These are phyloP conservation scores for Scalesia atractyloides DNA, from an alignment of 129 eudicot species.

Conservation along the genomic window DNA sequence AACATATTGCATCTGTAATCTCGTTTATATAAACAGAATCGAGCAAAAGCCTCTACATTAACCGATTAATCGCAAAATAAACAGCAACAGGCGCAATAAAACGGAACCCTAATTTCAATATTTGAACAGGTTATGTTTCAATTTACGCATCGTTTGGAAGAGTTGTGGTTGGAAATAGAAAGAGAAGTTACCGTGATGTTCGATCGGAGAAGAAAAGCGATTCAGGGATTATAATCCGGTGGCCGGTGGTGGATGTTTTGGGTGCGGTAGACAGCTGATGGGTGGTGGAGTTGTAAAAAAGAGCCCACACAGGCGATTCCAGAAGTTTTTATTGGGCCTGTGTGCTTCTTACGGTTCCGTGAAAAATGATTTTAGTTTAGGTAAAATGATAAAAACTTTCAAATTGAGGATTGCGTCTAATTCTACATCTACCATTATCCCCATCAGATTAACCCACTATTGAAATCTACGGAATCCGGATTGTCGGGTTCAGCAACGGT, in stretches of 20 bases:
- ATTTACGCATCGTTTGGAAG: slow-evolving; percentile 10
- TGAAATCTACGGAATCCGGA: too few species aligned
- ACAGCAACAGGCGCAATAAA: slow-evolving; percentile 8
- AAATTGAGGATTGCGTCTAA: too few species aligned
- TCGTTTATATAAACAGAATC: slow-evolving; percentile 2
- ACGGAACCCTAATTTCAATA: slow-evolving; percentile 21
- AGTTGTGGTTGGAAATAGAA: background rate
- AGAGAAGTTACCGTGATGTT: slow-evolving; percentile 31
- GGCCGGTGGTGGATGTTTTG: slow-evolving; percentile 26
- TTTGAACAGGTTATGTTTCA: slow-evolving; percentile 1
- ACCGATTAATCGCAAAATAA: background rate
- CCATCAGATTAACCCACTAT: background rate
- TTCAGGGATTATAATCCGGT: slow-evolving; percentile 17
- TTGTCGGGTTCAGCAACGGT: background rate
- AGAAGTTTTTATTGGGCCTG: slow-evolving; percentile 17
- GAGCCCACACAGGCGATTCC: slow-evolving; percentile 12
- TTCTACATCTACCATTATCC: too few species aligned
- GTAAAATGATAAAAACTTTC: too few species aligned
- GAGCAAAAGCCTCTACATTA: background rate
- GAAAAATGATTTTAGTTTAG: background rate
- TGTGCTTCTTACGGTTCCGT: background rate
- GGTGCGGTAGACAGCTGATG: slow-evolving; percentile 23
- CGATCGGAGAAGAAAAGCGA: slow-evolving; percentile 24
- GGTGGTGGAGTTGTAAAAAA: slow-evolving; percentile 13
- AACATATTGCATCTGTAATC: slow-evolving; percentile 18